Evolutionary conservation across 2,329 filamentous ascomycete genomes (phyloP).

Genomic region (Phaeosphaeria sp.): DNA sequence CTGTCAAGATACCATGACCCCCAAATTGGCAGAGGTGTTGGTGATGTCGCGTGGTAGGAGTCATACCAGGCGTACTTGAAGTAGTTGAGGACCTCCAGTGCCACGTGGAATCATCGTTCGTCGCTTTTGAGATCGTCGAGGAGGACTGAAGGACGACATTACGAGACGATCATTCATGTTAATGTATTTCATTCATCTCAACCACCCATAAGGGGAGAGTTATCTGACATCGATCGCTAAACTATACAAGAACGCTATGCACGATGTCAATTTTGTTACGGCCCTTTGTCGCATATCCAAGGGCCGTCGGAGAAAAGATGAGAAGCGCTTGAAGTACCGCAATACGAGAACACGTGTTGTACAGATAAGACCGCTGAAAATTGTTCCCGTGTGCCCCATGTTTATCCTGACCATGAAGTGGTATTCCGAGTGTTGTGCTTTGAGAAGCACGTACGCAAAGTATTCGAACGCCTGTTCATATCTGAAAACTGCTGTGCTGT

Average conservation of each 20-base stretch:
- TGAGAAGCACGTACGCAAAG: neutral
- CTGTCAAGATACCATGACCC: too few relatives aligned
- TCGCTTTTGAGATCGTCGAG: too few relatives aligned
- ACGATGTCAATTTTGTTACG: slow-evolving; percentile 3
- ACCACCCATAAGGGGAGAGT: slow-evolving; percentile 6
- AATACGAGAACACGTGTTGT: slow-evolving; percentile 1
- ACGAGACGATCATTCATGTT: too few relatives aligned
- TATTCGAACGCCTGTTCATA: neutral
- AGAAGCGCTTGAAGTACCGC: neutral
- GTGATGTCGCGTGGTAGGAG: too few relatives aligned
- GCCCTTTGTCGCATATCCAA: too few relatives aligned
- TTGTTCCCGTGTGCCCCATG: neutral
- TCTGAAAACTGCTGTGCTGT: neutral
- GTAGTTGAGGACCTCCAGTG: too few relatives aligned
- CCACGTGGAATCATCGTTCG: too few relatives aligned
- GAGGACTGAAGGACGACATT: too few relatives aligned
- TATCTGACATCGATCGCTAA: neutral
- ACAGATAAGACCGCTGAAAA: slow-evolving; percentile 8
- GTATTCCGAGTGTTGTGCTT: neutral
- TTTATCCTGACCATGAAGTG: slow-evolving; percentile 2
- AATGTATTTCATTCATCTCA: slow-evolving; percentile 2
- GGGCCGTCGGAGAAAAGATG: neutral
- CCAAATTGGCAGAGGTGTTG: too few relatives aligned
- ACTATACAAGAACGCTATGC: slow-evolving; percentile 1
- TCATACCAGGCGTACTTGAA: too few relatives aligned